These are phyloP conservation scores for Leccinum incarnatum DNA, from an alignment of 768 basidiomycete genomes.

Conservation along the genomic window DNA sequence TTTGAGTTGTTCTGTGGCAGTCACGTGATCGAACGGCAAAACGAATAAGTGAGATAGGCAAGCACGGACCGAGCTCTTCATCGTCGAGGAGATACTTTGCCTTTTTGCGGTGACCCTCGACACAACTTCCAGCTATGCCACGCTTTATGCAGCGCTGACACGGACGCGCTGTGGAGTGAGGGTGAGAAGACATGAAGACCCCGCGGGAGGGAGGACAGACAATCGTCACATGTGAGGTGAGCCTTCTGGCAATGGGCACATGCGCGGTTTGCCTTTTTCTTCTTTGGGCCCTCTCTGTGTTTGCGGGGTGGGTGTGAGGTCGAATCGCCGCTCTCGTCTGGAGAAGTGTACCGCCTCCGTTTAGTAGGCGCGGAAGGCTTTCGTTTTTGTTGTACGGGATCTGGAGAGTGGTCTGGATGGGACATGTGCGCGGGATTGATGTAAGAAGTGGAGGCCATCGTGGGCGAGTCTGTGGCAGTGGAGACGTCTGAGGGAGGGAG, in stretches of 20 bases:
- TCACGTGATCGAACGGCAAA: constrained; percentile 25
- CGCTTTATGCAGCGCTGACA: constrained; percentile 96
- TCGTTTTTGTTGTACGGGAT: constrained; percentile 30
- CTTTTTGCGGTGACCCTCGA: constrained; percentile 95
- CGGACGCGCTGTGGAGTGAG: constrained; percentile 68
- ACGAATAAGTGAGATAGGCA: constrained; percentile 1
- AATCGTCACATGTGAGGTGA: constrained; percentile 97
- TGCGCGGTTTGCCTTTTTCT: constrained; percentile 93
- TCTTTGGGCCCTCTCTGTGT: constrained; percentile 76
- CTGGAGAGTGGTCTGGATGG: constrained; percentile 28
- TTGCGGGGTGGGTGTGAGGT: constrained; percentile 46
- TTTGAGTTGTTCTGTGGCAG: constrained; percentile 40
- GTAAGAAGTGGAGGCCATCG: constrained; percentile 30
- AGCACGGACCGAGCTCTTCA: constrained; percentile 75
- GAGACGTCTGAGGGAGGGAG: constrained; percentile 1
- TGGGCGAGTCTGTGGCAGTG: neutral
- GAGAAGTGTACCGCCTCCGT: constrained; percentile 61
- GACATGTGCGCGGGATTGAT: constrained; percentile 44
- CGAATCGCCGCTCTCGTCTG: constrained; percentile 55
- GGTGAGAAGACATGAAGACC: constrained; percentile 10
- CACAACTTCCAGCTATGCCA: constrained; percentile 82
- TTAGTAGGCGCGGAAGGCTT: constrained; percentile 44
- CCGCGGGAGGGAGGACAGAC: constrained; percentile 47
- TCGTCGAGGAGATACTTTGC: constrained; percentile 96
- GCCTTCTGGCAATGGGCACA: constrained; percentile 97